These are phyloP conservation scores for Dysphania ambrosioides DNA, from an alignment of 148 eudicot genomes.

Conservation along the genomic window DNA sequence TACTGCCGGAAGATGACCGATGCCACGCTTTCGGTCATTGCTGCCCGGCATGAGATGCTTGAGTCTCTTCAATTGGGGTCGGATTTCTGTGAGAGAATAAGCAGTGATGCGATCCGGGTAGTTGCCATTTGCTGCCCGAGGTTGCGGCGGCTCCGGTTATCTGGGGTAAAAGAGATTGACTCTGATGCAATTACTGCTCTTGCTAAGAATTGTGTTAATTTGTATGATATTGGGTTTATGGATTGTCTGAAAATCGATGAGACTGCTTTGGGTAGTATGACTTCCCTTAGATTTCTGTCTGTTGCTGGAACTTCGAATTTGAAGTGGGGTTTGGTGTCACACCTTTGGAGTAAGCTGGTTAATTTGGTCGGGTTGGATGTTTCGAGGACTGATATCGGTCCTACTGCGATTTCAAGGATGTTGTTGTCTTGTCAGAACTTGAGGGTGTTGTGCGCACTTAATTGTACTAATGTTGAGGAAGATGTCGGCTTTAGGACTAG, in stretches of 20 bases:
- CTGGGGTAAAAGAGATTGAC: slow-evolving; percentile 75
- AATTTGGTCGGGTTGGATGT: slow-evolving; percentile 76
- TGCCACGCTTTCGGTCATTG: slow-evolving; percentile 72
- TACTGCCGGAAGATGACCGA: slow-evolving; percentile 72
- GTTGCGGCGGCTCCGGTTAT: slow-evolving; percentile 54
- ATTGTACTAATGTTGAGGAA: slow-evolving; percentile 63
- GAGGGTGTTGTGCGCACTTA: slow-evolving; percentile 77
- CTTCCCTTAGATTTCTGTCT: slow-evolving; percentile 61
- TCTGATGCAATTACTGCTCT: slow-evolving; percentile 63
- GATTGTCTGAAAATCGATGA: slow-evolving; percentile 80
- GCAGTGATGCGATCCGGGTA: slow-evolving; percentile 70
- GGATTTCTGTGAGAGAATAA: slow-evolving; percentile 73
- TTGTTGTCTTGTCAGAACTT: slow-evolving; percentile 49
- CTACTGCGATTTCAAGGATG: slow-evolving; percentile 49
- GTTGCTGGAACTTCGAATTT: slow-evolving; percentile 76
- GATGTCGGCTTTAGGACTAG: slow-evolving; percentile 46
- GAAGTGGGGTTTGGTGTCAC: slow-evolving; percentile 67
- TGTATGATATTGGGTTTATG: slow-evolving; percentile 73
- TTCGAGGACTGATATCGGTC: slow-evolving; percentile 72
- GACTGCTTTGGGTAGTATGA: slow-evolving; percentile 57
- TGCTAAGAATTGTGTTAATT: slow-evolving; percentile 50
- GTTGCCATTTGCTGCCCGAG: slow-evolving; percentile 70
- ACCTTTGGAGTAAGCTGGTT: slow-evolving; percentile 65
- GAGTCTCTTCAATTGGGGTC: slow-evolving; percentile 79
- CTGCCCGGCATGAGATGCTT: slow-evolving; percentile 69